Conservation (phyloP, 257 asterid genomes). For the Prunella vulgaris region DNA sequence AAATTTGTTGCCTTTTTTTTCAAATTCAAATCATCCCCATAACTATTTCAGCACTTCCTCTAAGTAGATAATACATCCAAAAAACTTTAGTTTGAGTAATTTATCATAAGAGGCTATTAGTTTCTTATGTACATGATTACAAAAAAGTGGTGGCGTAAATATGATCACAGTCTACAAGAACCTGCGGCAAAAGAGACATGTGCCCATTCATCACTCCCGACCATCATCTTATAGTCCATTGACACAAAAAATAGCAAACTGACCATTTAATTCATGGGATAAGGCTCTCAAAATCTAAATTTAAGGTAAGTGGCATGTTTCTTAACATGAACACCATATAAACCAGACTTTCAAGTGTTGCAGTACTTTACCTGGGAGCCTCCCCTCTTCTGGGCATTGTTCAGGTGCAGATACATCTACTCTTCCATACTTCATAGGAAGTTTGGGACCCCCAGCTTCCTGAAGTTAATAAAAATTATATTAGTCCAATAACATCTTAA, state of each 20-base stretch:
- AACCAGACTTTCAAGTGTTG: conserved; percentile 6
- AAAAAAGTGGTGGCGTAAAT: background rate
- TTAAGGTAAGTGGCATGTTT: background rate
- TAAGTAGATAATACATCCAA: background rate
- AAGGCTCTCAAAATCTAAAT: background rate
- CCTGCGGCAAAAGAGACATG: background rate
- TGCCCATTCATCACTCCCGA: background rate
- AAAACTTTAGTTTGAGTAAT: background rate
- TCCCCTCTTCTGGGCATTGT: conserved; percentile 97
- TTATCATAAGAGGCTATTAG: background rate
- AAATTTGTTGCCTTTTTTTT: background rate
- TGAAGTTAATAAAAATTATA: conserved; percentile 24
- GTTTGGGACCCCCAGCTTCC: conserved; percentile 98
- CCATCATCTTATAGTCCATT: background rate
- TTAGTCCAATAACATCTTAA: conserved; percentile 11
- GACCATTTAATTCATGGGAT: background rate
- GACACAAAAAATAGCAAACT: background rate
- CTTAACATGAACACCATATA: background rate
- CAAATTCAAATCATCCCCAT: background rate
- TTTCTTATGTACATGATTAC: background rate
- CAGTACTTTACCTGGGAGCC: conserved; percentile 81
- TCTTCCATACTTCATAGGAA: conserved; percentile 98
- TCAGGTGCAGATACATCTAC: conserved; percentile 79
- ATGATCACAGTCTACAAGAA: conserved; percentile 1
- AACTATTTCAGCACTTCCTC: background rate